These are phyloP conservation scores for Porogramme epimiltina DNA, from an alignment of 1,284 basidiomycete genomes.

Conservation along the genomic window DNA sequence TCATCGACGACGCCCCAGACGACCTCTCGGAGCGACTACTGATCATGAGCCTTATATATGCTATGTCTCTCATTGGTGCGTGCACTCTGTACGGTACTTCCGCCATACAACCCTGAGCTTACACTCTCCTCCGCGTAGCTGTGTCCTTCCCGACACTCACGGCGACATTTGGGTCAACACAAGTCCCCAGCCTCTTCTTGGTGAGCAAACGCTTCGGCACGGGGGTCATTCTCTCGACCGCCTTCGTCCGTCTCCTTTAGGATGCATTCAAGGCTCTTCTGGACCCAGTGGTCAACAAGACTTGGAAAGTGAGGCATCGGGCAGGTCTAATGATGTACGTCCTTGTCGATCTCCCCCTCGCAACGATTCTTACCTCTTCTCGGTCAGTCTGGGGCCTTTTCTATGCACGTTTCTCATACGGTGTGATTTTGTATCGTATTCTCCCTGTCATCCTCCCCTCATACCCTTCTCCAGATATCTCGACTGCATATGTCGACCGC, in stretches of 20 bases:
- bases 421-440: slow-evolving; percentile 61
- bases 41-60: slow-evolving; percentile 36
- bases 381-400: slow-evolving; percentile 57
- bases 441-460: background rate
- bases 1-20: background rate
- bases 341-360: background rate
- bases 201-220: slow-evolving; percentile 83
- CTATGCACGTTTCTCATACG: slow-evolving; percentile 74
- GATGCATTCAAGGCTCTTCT: slow-evolving; percentile 69
- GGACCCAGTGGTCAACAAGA: slow-evolving; percentile 44
- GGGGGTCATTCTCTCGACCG: slow-evolving; percentile 78
- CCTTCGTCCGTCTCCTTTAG: slow-evolving; percentile 76
- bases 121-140: slow-evolving; percentile 39
- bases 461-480: slow-evolving; percentile 50
- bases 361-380: background rate
- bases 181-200: slow-evolving; percentile 72
- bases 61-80: slow-evolving; percentile 39
- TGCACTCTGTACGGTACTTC: background rate
- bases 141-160: slow-evolving; percentile 71
- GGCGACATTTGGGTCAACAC: slow-evolving; percentile 49
- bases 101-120: background rate
- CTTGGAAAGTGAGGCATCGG: slow-evolving; percentile 53
- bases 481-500: slow-evolving; percentile 71
- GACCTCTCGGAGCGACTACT: slow-evolving; percentile 19
- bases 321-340: slow-evolving; percentile 74